Conservation (phyloP, 441 rosid species). For the Bocquillonia castaneifolia region DNA sequence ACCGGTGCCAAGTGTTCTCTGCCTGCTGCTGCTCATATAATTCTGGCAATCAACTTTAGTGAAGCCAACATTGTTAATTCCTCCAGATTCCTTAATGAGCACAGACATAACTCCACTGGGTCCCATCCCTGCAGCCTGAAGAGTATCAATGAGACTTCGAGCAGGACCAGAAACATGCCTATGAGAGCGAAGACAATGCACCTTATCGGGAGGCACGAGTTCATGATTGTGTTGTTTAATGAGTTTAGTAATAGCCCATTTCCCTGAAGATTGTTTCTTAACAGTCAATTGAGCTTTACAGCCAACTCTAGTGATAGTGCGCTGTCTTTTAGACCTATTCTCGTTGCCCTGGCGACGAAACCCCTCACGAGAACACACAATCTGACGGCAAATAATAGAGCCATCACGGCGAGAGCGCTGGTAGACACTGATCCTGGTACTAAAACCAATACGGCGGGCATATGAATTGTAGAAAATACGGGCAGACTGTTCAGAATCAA, state of each 20-base stretch:
- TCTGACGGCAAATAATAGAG: slow-evolving; percentile 64
- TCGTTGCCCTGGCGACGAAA: slow-evolving; percentile 59
- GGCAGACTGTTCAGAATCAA: slow-evolving; percentile 77
- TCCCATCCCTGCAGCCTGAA: slow-evolving; percentile 65
- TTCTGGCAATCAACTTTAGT: slow-evolving; percentile 75
- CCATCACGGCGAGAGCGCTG: slow-evolving; percentile 67
- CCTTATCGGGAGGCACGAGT: slow-evolving; percentile 61
- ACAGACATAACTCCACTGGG: slow-evolving; percentile 73
- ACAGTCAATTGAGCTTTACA: slow-evolving; percentile 70
- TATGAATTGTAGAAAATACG: slow-evolving; percentile 67
- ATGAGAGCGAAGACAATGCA: slow-evolving; percentile 67
- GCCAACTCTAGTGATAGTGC: slow-evolving; percentile 64
- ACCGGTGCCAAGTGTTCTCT: slow-evolving; percentile 63
- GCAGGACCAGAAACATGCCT: slow-evolving; percentile 78
- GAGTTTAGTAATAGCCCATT: slow-evolving; percentile 65
- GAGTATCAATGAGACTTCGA: slow-evolving; percentile 54
- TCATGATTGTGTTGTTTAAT: slow-evolving; percentile 65
- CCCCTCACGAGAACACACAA: slow-evolving; percentile 74
- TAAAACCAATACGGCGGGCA: slow-evolving; percentile 69
- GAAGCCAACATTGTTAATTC: slow-evolving; percentile 70
- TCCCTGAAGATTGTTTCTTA: slow-evolving; percentile 56
- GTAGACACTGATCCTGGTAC: slow-evolving; percentile 69
- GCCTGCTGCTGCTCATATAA: slow-evolving; percentile 65
- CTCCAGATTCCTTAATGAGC: slow-evolving; percentile 67
- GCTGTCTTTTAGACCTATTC: slow-evolving; percentile 69